A percentile compares a stretch with the other conserved stretches of the same genome.
Conservation (phyloP, 2,329 filamentous ascomycete genomes). For the Claviceps citrina region DNA sequence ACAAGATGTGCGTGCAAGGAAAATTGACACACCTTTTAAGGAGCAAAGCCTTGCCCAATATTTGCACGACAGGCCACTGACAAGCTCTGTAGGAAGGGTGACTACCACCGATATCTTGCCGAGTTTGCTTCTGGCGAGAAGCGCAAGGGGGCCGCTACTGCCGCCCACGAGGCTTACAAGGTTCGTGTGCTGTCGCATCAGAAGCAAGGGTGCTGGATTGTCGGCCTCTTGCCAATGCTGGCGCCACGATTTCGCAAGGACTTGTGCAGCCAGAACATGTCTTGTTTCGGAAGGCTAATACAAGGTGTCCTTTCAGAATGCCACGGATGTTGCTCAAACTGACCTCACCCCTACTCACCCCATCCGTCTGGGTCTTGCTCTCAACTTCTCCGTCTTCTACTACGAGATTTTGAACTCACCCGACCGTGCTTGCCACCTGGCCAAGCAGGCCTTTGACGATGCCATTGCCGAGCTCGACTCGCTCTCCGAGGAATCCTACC, state of each 20-base stretch:
- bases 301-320: constrained; percentile 45
- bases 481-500: constrained; percentile 93
- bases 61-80: not conserved
- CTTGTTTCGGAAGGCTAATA: constrained; percentile 6
- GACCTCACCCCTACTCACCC: constrained; percentile 95
- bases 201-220: constrained; percentile 11
- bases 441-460: constrained; percentile 98
- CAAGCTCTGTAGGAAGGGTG: constrained; percentile 59
- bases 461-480: constrained; percentile 98
- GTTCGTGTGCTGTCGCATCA: constrained; percentile 30
- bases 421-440: constrained; percentile 92
- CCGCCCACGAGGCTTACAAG: constrained; percentile 94
- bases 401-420: constrained; percentile 98
- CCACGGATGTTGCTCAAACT: constrained; percentile 94
- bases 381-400: constrained; percentile 99
- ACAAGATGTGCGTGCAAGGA: constrained; percentile 75
- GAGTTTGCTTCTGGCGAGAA: constrained; percentile 89
- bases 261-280: not conserved
- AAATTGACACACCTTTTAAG: not conserved
- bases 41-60: not conserved
- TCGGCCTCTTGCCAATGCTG: constrained; percentile 4
- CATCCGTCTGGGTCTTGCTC: constrained; percentile 89
- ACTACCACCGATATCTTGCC: constrained; percentile 90
- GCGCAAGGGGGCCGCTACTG: constrained; percentile 74
- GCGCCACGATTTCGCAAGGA: not conserved